These are phyloP conservation scores for Penicillium sp. DNA, from an alignment of 2,329 filamentous ascomycete species.

Conservation along the genomic window DNA sequence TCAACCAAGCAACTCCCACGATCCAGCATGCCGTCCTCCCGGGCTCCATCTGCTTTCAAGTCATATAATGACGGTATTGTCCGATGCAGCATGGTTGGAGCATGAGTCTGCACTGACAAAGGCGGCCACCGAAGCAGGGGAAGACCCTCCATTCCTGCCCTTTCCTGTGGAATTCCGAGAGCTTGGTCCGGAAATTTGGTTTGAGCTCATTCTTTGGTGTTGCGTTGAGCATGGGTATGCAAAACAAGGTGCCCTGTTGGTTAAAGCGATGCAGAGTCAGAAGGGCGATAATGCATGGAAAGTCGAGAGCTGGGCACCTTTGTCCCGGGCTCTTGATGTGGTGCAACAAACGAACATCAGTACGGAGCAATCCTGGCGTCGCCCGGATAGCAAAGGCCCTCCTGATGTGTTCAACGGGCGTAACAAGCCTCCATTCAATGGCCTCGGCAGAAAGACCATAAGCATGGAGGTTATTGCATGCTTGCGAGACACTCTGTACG, in stretches of 20 bases:
- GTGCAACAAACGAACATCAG: constrained; percentile 36
- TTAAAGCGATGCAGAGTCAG: constrained; percentile 31
- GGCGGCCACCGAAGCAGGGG: constrained; percentile 34
- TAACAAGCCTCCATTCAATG: constrained; percentile 31
- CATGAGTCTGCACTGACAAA: constrained; percentile 38
- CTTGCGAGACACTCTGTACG: constrained; percentile 51
- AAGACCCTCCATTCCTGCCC: constrained; percentile 36
- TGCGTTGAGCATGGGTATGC: constrained; percentile 46
- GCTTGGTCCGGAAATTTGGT: constrained; percentile 46
- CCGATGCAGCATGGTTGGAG: constrained; percentile 44
- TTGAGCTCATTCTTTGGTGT: constrained; percentile 49
- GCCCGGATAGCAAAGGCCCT: constrained; percentile 20
- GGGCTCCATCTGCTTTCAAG: constrained; percentile 42
- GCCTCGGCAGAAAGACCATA: constrained; percentile 47
- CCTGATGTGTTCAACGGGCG: constrained; percentile 15
- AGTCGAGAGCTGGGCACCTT: constrained; percentile 38
- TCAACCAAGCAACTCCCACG: constrained; percentile 23
- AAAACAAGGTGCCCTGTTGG: constrained; percentile 39
- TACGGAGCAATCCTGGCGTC: constrained; percentile 34
- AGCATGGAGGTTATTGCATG: constrained; percentile 55
- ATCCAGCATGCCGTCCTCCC: constrained; percentile 38
- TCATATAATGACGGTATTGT: constrained; percentile 45
- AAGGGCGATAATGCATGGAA: constrained; percentile 34
- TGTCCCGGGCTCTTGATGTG: constrained; percentile 24
- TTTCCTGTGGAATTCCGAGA: constrained; percentile 41